Base-by-base conservation (phyloP, 306 rosid species). In the Acacia acuminata region DNA sequence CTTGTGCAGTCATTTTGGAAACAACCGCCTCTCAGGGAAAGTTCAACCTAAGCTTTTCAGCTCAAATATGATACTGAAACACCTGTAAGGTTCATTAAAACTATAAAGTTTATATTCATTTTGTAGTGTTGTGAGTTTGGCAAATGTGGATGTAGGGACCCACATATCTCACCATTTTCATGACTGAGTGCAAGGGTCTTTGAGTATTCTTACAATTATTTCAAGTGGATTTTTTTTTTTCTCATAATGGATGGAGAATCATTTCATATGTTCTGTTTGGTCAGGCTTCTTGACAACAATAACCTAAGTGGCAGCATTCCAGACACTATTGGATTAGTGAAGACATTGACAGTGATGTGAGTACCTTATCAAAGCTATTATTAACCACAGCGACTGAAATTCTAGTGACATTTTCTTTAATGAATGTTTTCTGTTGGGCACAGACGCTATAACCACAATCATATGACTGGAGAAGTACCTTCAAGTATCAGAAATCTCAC, bases 1-100 rank as follows among this genome's bases (percentile, higher is more conserved):
- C 82, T 25, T 73, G 43, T 79, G 61, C 88, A 93, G 96, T 86
- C 97, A 93, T 84, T 40, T 93, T 40, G 92, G 92, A 76, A 90
- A 69, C 78, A 93, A 80, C 81, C 80, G 38, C 38, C 86, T 88
- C 77, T 13, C 82, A 1, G 90, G 88, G 30, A 17, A 17, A 73
- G 84, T 93, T 82, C 91, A 94, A 38, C 15, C 45, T 1, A 7
- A 53, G 73, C 96, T 91, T 53, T 93, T 91, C 43, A 87, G 70
- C 79, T 66, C 97, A 74, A 85, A 71, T 2, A 93, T 89, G 95
- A 3, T 0, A 0, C 86, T 91, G 51, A 0, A 72, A 76, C 97
- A 93, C 71, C 85, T 87, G 97, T 93, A 91, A 90, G 94, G 19
- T 48, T 79, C 53, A 48, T 58, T 58, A 58, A 60, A 79, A 73